A percentile compares a stretch with the other conserved stretches of the same genome.
Evolutionary conservation across 2,329 filamentous ascomycete genomes (phyloP).

Genomic region (Sphaerulina vaccinii): DNA sequence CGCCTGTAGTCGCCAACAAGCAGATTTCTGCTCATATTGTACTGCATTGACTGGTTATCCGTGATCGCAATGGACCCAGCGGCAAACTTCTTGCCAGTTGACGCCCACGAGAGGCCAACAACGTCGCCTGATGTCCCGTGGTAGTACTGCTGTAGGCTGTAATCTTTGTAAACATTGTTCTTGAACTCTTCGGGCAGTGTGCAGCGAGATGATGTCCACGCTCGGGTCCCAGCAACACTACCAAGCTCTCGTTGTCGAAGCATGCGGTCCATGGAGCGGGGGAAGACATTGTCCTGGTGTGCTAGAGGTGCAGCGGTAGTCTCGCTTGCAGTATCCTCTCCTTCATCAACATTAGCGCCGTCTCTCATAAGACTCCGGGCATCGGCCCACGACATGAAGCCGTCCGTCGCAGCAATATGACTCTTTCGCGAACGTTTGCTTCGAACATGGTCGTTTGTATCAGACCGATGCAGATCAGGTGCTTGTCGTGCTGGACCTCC

Average conservation of each 20-base stretch:
- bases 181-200: conserved; percentile 29
- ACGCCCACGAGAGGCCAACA: conserved; percentile 56
- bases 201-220: conserved; percentile 19
- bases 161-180: conserved; percentile 39
- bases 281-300: conserved; percentile 22
- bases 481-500: not conserved
- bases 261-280: conserved; percentile 22
- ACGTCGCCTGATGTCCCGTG: conserved; percentile 61
- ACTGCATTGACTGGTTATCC: conserved; percentile 58
- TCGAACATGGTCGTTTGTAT: conserved; percentile 6
- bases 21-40: conserved; percentile 59
- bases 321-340: not conserved
- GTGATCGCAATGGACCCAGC: conserved; percentile 58
- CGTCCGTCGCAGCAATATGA: conserved; percentile 16
- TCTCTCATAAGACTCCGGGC: conserved; percentile 11
- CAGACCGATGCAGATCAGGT: not conserved
- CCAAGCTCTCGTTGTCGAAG: conserved; percentile 34
- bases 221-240: conserved; percentile 12
- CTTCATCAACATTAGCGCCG: not conserved
- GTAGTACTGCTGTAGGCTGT: conserved; percentile 50
- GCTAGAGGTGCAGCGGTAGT: not conserved
- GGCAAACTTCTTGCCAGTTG: conserved; percentile 55
- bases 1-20: conserved; percentile 50
- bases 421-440: conserved; percentile 13
- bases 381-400: conserved; percentile 30